A percentile compares a stretch with the other conserved stretches of the same genome.
These are phyloP conservation scores for Diaporthe nobilis DNA, from an alignment of 2,329 filamentous ascomycete genomes.

Conservation along the genomic window DNA sequence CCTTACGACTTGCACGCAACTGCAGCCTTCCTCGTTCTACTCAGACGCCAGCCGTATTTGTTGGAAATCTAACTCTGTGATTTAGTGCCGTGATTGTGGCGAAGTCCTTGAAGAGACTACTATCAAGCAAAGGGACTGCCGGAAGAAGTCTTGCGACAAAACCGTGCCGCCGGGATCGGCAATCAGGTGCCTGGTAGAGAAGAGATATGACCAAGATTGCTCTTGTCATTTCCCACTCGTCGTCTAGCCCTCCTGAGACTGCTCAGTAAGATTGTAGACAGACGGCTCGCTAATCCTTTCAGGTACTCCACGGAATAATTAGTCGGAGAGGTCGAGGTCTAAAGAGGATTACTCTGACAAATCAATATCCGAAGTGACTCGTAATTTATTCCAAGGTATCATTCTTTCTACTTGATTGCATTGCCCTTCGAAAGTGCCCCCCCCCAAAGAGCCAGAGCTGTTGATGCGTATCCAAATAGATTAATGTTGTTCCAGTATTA, in stretches of 20 bases:
- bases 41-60: background rate
- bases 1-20: background rate
- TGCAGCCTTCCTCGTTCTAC: background rate
- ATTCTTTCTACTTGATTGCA: background rate
- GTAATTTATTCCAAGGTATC: background rate
- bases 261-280: background rate
- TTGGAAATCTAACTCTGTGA: background rate
- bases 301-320: background rate
- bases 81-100: background rate
- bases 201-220: background rate
- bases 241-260: background rate
- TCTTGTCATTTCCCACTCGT: conserved; percentile 21
- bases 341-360: too few species aligned
- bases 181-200: background rate
- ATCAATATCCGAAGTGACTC: background rate
- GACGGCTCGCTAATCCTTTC: background rate
- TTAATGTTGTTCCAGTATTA: background rate
- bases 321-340: background rate
- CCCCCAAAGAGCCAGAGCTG: background rate
- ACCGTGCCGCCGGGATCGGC: background rate
- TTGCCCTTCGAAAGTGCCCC: background rate
- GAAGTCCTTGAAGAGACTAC: conserved; percentile 4
- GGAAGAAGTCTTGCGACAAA: conserved; percentile 17
- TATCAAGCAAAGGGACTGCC: conserved; percentile 24
- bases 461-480: background rate